A percentile compares a stretch with the other conserved stretches of the same genome.
phyloP scores from a whole-genome alignment of 352 stramenopile species.

The Pythium rhizo-oryzae region DNA sequence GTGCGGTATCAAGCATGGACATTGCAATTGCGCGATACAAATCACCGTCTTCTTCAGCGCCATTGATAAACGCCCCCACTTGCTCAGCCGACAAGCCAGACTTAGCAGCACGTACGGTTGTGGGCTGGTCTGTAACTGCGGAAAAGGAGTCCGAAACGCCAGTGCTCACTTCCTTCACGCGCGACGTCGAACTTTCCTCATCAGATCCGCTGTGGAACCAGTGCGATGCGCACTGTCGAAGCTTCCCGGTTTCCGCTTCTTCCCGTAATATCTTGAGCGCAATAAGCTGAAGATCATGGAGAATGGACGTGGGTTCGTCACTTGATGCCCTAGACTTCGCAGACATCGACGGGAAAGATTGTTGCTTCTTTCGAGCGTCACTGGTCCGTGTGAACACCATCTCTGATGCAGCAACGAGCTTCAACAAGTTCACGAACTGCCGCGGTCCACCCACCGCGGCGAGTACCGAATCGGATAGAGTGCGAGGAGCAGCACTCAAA shows the following conservation, averaged over 20 bases:
- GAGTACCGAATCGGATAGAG: conserved; percentile 40
- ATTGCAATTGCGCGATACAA: conserved; percentile 46
- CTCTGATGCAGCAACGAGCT: conserved; percentile 80
- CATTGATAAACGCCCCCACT: conserved; percentile 9
- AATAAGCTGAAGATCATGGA: conserved; percentile 55
- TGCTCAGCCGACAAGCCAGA: not conserved
- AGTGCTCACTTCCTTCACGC: not conserved
- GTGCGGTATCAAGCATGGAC: conserved; percentile 39
- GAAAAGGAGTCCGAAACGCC: not conserved
- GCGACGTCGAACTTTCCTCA: not conserved
- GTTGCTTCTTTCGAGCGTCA: conserved; percentile 12
- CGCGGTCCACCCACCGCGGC: conserved; percentile 60
- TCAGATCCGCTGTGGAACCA: conserved; percentile 9
- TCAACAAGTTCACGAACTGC: conserved; percentile 82
- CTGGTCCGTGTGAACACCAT: conserved; percentile 50
- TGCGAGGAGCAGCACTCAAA: not conserved
- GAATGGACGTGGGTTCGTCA: conserved; percentile 44
- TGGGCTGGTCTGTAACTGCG: too few relatives aligned
- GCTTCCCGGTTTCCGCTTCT: conserved; percentile 46
- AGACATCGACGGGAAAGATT: not conserved
- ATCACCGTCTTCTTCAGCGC: conserved; percentile 30
- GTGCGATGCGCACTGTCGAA: conserved; percentile 23
- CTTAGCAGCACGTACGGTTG: too few relatives aligned
- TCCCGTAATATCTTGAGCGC: conserved; percentile 58
- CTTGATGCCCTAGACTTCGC: not conserved